Evolutionary conservation across 257 asterid species (phyloP).

Genomic region (Solanum raphanifolium): DNA sequence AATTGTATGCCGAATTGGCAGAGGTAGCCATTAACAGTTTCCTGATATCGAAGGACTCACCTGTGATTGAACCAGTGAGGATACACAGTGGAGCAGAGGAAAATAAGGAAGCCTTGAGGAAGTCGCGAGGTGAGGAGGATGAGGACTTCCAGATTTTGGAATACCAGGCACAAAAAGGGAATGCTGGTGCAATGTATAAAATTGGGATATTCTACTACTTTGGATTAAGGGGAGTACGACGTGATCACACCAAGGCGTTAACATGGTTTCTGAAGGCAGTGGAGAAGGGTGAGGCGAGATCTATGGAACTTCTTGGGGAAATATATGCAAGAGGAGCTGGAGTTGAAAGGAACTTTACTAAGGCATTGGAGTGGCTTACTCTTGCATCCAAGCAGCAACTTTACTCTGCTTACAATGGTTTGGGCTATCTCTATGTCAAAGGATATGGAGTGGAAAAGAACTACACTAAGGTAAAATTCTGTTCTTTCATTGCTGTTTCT

Average conservation of each 20-base stretch:
- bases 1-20: conserved; percentile 87
- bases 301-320: conserved; percentile 99
- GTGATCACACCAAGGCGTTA: conserved; percentile 86
- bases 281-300: conserved; percentile 87
- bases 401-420: conserved; percentile 90
- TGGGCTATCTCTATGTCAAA: conserved; percentile 92
- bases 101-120: conserved; percentile 88
- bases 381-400: conserved; percentile 88
- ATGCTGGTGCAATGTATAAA: conserved; percentile 91
- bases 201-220: conserved; percentile 88
- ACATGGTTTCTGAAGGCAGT: conserved; percentile 89
- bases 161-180: conserved; percentile 93
- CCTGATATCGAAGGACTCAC: conserved; percentile 88
- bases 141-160: conserved; percentile 96
- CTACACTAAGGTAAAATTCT: conserved; percentile 50
- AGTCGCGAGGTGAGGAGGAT: conserved; percentile 95
- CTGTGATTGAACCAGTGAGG: conserved; percentile 87
- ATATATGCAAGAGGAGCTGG: conserved; percentile 97
- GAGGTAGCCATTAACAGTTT: conserved; percentile 90
- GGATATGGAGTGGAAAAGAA: conserved; percentile 98
- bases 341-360: conserved; percentile 82
- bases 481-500: not conserved
- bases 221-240: conserved; percentile 91
- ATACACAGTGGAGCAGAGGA: conserved; percentile 98
- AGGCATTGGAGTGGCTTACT: conserved; percentile 91